These are phyloP conservation scores for Huntiella abstrusa DNA, from an alignment of 2,329 filamentous ascomycete species.

Conservation along the genomic window DNA sequence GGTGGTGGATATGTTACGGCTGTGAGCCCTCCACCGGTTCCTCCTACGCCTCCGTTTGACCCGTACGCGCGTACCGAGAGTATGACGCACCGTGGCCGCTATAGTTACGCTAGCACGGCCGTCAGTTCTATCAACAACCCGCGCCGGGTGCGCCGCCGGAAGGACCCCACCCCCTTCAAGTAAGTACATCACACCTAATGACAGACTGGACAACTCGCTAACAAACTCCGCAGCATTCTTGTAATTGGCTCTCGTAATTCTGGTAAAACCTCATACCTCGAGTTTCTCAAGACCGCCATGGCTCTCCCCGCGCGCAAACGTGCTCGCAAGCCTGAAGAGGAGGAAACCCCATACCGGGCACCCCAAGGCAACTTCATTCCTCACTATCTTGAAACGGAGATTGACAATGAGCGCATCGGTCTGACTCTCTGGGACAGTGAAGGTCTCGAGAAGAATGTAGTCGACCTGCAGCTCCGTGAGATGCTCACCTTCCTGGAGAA, in stretches of 20 bases:
- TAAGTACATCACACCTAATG: slow-evolving; percentile 34
- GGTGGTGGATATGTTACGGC: slow-evolving; percentile 20
- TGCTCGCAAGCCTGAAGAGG: slow-evolving; percentile 34
- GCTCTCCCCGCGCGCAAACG: slow-evolving; percentile 69
- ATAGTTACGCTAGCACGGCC: slow-evolving; percentile 87
- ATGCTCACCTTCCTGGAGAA: slow-evolving; percentile 86
- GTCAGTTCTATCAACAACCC: slow-evolving; percentile 87
- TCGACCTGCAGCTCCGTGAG: slow-evolving; percentile 82
- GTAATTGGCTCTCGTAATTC: slow-evolving; percentile 73
- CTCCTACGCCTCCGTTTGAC: slow-evolving; percentile 42
- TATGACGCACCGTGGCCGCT: slow-evolving; percentile 90
- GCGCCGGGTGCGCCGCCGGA: slow-evolving; percentile 75
- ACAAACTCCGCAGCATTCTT: slow-evolving; percentile 44
- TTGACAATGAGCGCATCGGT: slow-evolving; percentile 78
- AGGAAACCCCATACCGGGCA: slow-evolving; percentile 34
- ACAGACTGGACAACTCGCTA: not conserved
- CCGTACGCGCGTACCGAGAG: slow-evolving; percentile 74
- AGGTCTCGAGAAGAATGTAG: slow-evolving; percentile 82
- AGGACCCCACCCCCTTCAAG: slow-evolving; percentile 98
- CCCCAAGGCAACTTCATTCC: slow-evolving; percentile 58
- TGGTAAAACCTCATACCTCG: slow-evolving; percentile 92
- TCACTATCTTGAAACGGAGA: slow-evolving; percentile 84
- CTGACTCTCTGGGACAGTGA: slow-evolving; percentile 94
- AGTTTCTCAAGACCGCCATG: slow-evolving; percentile 78
- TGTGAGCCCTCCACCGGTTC: slow-evolving; percentile 22